Evolutionary conservation across 1,139 yeast species (phyloP).

Genomic region (Lodderomyces beijingensis): DNA sequence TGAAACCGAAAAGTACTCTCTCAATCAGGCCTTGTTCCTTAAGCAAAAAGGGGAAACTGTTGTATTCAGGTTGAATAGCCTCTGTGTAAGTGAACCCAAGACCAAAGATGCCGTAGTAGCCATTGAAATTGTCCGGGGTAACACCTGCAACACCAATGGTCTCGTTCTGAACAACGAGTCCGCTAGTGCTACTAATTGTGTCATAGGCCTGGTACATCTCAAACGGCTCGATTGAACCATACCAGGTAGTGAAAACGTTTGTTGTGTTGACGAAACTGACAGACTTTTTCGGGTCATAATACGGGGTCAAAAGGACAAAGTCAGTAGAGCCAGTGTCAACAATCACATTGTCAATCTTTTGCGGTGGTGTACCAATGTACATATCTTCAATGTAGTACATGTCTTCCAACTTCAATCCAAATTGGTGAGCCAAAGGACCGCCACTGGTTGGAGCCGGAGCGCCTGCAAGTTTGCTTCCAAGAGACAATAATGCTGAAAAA

Average conservation of each 20-base stretch:
- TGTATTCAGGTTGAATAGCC: constrained; percentile 12
- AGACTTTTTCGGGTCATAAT: constrained; percentile 13
- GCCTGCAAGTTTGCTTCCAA: too few relatives aligned
- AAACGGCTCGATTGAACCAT: constrained; percentile 17
- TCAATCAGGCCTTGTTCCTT: constrained; percentile 14
- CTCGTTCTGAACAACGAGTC: constrained; percentile 4
- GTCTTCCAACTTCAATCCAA: constrained; percentile 2
- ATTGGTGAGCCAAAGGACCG: too few relatives aligned
- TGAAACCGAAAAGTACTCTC: constrained; percentile 14
- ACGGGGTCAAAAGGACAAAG: constrained; percentile 13
- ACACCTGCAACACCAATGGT: constrained; percentile 8
- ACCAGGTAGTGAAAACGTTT: constrained; percentile 9
- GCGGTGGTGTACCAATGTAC: constrained; percentile 16
- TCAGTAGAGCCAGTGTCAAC: constrained; percentile 24
- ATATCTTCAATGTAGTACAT: constrained; percentile 15
- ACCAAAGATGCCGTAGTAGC: constrained; percentile 17
- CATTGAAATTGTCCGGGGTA: constrained; percentile 4
- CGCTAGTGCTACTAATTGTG: constrained; percentile 1
- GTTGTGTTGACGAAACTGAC: constrained; percentile 11
- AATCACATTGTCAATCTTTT: constrained; percentile 12
- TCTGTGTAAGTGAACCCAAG: constrained; percentile 16
- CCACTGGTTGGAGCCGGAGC: too few relatives aligned
- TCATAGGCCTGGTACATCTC: constrained; percentile 1
- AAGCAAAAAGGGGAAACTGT: constrained; percentile 15
- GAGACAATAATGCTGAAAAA: too few relatives aligned